phyloP scores from a whole-genome alignment of 2,329 filamentous ascomycete species.

The Macroventuria anomochaeta region DNA sequence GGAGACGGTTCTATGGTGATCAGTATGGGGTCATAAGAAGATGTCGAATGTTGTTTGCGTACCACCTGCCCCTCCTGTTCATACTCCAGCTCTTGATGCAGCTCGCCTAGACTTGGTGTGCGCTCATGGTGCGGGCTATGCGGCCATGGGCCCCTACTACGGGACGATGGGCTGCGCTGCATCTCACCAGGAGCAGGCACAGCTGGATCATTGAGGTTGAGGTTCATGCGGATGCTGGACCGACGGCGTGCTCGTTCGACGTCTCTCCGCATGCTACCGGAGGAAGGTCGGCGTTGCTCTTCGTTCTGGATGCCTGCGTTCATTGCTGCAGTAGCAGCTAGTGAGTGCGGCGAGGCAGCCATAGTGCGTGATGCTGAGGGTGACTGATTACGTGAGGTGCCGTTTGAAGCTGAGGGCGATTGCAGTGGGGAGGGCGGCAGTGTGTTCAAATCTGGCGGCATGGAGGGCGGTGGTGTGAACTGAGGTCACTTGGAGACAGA shows the following conservation, averaged over 20 bases:
- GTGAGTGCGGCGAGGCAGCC: constrained; percentile 70
- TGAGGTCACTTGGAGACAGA: not conserved
- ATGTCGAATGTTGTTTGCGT: constrained; percentile 36
- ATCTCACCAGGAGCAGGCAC: constrained; percentile 74
- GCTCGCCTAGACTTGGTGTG: constrained; percentile 74
- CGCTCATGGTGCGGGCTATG: constrained; percentile 62
- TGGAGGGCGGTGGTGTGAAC: constrained; percentile 35
- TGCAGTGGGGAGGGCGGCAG: constrained; percentile 59
- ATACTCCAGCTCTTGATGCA: constrained; percentile 79
- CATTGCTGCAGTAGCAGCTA: constrained; percentile 78
- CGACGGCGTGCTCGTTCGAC: constrained; percentile 63
- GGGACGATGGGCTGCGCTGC: constrained; percentile 54
- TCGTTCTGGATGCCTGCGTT: constrained; percentile 77
- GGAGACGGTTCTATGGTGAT: constrained; percentile 68
- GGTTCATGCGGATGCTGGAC: constrained; percentile 74
- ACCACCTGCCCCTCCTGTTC: constrained; percentile 81
- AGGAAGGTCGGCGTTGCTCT: constrained; percentile 51
- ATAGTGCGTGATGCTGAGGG: constrained; percentile 51
- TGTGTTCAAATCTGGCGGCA: constrained; percentile 66
- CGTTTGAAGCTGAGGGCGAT: constrained; percentile 40
- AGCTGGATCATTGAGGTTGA: constrained; percentile 74
- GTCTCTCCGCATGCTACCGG: constrained; percentile 57
- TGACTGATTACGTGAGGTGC: constrained; percentile 30
- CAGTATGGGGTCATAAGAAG: not conserved
- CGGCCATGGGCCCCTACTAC: constrained; percentile 34